Evolutionary conservation across 1,284 basidiomycete species (phyloP).

Genomic region (Heterobasidion annosum): DNA sequence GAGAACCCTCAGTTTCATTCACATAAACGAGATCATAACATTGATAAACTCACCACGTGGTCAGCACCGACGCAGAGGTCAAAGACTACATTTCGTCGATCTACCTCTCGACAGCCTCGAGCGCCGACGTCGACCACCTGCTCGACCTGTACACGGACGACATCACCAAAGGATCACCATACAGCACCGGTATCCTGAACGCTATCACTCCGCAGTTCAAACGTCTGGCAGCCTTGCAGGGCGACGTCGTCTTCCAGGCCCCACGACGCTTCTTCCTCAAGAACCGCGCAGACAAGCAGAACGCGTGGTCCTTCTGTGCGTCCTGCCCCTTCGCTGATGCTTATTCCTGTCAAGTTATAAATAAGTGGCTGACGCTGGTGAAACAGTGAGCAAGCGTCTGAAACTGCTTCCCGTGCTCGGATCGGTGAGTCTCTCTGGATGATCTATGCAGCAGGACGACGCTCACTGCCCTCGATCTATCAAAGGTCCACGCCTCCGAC

Average conservation of each 20-base stretch:
- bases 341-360: neutral
- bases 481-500: slow-evolving; percentile 27
- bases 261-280: slow-evolving; percentile 43
- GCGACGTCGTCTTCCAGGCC: slow-evolving; percentile 46
- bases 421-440: slow-evolving; percentile 22
- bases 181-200: slow-evolving; percentile 34
- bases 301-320: slow-evolving; percentile 39
- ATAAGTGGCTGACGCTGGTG: neutral
- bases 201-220: slow-evolving; percentile 42
- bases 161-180: slow-evolving; percentile 41
- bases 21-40: neutral
- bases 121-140: slow-evolving; percentile 21
- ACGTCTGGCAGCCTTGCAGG: slow-evolving; percentile 39
- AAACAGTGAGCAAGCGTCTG: slow-evolving; percentile 33
- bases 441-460: neutral
- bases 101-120: slow-evolving; percentile 22
- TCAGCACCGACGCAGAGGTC: slow-evolving; percentile 27
- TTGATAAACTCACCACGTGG: neutral
- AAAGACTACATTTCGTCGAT: slow-evolving; percentile 24
- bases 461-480: neutral
- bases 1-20: neutral
- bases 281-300: slow-evolving; percentile 29
- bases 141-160: slow-evolving; percentile 32
- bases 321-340: slow-evolving; percentile 1
- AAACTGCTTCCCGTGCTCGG: slow-evolving; percentile 34